A percentile compares a stretch with the other conserved stretches of the same genome.
Evolutionary conservation across 2,329 filamentous ascomycete species (phyloP).

Genomic region (Thielaviopsis populi): DNA sequence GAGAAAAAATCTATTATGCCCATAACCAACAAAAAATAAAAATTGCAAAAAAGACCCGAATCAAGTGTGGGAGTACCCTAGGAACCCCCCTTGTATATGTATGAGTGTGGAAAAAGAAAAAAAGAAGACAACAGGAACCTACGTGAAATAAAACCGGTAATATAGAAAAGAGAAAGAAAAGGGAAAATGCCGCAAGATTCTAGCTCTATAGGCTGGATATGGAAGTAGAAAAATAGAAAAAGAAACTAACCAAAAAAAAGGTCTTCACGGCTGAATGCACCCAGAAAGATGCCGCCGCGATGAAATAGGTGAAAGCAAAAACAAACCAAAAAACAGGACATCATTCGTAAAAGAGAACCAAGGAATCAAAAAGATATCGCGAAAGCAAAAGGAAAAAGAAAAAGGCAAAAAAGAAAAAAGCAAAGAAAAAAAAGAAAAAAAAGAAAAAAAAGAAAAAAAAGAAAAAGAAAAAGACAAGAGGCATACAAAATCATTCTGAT

Average conservation of each 20-base stretch:
- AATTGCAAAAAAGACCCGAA: neutral
- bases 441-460: neutral
- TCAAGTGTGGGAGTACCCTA: neutral
- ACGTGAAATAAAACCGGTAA: neutral
- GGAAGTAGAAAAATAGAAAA: neutral
- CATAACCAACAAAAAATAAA: neutral
- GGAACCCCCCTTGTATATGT: neutral
- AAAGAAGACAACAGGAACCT: neutral
- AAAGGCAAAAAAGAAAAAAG: conserved; percentile 9
- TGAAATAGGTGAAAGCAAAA: neutral
- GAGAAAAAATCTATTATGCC: neutral
- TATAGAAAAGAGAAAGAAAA: conserved; percentile 1
- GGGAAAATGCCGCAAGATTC: neutral
- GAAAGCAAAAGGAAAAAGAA: conserved; percentile 10
- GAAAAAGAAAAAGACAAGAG: conserved; percentile 7
- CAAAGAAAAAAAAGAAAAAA: neutral
- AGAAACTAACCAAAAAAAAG: neutral
- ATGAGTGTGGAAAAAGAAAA: neutral
- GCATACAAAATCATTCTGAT: neutral
- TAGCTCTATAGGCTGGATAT: neutral
- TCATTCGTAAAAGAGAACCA: neutral
- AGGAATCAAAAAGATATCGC: neutral
- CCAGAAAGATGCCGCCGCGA: neutral
- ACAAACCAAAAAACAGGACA: neutral
- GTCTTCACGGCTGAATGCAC: neutral